Evolutionary conservation across 345 rosid genomes (phyloP), one percentile per base, ranked within the genome.

Genomic region (Bruguiera gymnorhiza): DNA sequence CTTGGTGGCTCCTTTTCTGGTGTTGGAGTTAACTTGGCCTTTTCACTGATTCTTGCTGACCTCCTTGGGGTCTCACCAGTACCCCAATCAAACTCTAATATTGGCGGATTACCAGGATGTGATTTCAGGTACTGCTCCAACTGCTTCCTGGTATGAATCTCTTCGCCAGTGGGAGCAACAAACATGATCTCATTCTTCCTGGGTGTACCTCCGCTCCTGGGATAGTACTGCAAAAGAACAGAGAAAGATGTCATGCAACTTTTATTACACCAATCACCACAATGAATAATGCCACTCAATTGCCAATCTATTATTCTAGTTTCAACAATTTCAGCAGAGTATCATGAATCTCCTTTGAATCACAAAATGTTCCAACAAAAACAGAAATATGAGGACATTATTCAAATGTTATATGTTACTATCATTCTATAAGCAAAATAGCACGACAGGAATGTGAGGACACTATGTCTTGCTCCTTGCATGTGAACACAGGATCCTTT

Each of bases 51-150:
- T 75, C 96, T 89, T 53, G 97, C 84, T 24, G 96, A 89, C 78
- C 97, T 85, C 83, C 96, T 87, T 21, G 93, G 96, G 31, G 88
- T 83, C 80, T 87, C 96, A 68, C 93, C 90, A 21, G 88, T 86
- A 13, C 86, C 85, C 97, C 97, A 91, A 60, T 91, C 96, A 72
- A 91, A 89, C 73, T 86, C 90, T 0, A 88, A 8, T 53, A 83
- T 63, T 2, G 83, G 76, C 0, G 91, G 96, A 77, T 77, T 87
- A 43, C 89, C 93, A 65, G 90, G 89, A 75, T 89, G 77, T 3
- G 96, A 78, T 66, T 89, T 86, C 43, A 91, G 90, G 79, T 89
- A 89, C 79, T 79, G 85, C 78, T 91, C 93, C 84, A 91, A 77
- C 68, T 89, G 93, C 70, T 85, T 86, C 53, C 84, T 85, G 80